Percentiles rank a stretch among this genome's conserved stretches.
Evolutionary conservation across 2,329 filamentous ascomycete genomes (phyloP).

Genomic region (Apiospora hydei): DNA sequence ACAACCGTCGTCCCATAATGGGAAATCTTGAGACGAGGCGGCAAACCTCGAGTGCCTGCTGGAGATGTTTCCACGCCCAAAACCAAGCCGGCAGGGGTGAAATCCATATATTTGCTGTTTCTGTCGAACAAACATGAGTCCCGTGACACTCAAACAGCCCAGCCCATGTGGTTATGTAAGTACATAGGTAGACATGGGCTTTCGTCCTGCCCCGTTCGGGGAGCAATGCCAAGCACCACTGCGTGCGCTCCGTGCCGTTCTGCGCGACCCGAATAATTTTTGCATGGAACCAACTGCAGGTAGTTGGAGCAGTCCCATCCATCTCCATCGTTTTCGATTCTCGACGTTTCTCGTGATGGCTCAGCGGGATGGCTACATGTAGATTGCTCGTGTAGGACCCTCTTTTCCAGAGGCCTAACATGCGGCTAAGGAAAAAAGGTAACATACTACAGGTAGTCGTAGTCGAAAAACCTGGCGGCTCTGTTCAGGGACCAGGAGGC

Average conservation of each 20-base stretch:
- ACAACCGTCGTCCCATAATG: background rate
- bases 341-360: background rate
- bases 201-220: background rate
- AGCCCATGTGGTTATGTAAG: background rate
- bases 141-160: conserved; percentile 2
- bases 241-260: conserved; percentile 18
- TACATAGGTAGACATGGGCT: background rate
- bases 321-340: background rate
- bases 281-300: conserved; percentile 8
- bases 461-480: conserved; percentile 18
- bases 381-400: background rate
- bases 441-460: background rate
- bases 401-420: conserved; percentile 17
- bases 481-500: conserved; percentile 7
- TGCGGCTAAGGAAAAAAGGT: conserved; percentile 17
- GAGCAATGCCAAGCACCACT: background rate
- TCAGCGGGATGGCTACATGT: background rate
- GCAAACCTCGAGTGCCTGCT: background rate
- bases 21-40: background rate
- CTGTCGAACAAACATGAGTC: background rate
- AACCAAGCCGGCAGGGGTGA: background rate
- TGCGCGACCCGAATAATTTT: conserved; percentile 2
- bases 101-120: background rate
- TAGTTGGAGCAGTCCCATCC: background rate
- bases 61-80: background rate